These are phyloP conservation scores for Neophaeococcomyces mojaviensis DNA, from an alignment of 2,329 filamentous ascomycete species.

Conservation along the genomic window DNA sequence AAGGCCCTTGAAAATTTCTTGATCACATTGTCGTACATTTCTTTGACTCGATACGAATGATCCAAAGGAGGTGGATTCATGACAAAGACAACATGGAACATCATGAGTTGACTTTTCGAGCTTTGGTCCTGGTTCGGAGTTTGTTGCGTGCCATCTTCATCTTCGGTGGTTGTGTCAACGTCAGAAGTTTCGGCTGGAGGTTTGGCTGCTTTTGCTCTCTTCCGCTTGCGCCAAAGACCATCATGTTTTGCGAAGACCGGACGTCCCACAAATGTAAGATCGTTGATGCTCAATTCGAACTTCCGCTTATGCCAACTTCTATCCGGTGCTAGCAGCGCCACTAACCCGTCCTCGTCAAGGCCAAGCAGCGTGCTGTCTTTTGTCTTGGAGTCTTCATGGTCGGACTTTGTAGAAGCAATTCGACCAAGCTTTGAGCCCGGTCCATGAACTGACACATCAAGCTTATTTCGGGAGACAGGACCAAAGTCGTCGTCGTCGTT, in stretches of 20 bases:
- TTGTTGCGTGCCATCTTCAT: conserved; percentile 8
- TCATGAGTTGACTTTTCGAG: conserved; percentile 65
- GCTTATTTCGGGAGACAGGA: too few relatives aligned
- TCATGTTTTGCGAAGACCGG: conserved; percentile 75
- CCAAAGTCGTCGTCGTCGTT: conserved; percentile 12
- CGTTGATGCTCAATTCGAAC: conserved; percentile 76
- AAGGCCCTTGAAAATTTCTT: conserved; percentile 89
- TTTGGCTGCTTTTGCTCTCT: conserved; percentile 35
- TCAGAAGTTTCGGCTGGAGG: conserved; percentile 25
- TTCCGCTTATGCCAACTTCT: conserved; percentile 70
- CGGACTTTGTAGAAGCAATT: conserved; percentile 34
- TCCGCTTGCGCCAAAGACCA: conserved; percentile 66
- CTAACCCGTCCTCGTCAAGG: conserved; percentile 67
- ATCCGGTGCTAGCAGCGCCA: conserved; percentile 66
- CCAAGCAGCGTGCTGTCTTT: conserved; percentile 52
- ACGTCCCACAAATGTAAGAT: conserved; percentile 71
- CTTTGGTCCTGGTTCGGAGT: conserved; percentile 1
- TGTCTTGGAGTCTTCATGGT: conserved; percentile 42
- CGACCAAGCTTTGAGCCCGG: neutral
- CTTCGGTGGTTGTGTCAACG: conserved; percentile 21
- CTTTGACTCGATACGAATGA: conserved; percentile 61
- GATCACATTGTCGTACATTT: conserved; percentile 82
- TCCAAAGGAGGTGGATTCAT: conserved; percentile 73
- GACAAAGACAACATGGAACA: conserved; percentile 97
- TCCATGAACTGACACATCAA: neutral